These are phyloP conservation scores for Candida mesenterica DNA, from an alignment of 1,139 yeast genomes.

Conservation along the genomic window DNA sequence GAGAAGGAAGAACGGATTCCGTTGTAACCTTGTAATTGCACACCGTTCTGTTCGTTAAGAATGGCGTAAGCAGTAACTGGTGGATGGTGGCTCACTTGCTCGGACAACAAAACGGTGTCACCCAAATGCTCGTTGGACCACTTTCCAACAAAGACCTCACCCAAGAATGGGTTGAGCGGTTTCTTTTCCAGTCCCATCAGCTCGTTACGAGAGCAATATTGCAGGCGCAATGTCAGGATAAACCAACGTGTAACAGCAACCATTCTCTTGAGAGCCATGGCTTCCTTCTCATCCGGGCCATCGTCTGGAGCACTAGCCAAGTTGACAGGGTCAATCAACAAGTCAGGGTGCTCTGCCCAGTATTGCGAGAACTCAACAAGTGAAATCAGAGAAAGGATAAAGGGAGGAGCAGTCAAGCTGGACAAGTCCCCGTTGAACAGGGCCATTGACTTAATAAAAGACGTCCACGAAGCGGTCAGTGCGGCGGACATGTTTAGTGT, in stretches of 20 bases:
- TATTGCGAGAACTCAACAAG: slow-evolving; percentile 88
- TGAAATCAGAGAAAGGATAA: slow-evolving; percentile 87
- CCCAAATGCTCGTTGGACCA: slow-evolving; percentile 64
- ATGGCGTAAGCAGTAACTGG: slow-evolving; percentile 90
- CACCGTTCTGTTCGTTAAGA: slow-evolving; percentile 66
- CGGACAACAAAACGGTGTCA: slow-evolving; percentile 73
- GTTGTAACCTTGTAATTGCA: slow-evolving; percentile 80
- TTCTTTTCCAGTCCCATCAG: slow-evolving; percentile 91
- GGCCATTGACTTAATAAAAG: slow-evolving; percentile 87
- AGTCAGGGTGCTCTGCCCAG: slow-evolving; percentile 89
- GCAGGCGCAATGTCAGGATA: slow-evolving; percentile 85
- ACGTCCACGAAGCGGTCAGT: slow-evolving; percentile 71
- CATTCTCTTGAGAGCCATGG: slow-evolving; percentile 58
- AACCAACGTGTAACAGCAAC: slow-evolving; percentile 88
- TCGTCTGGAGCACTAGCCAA: slow-evolving; percentile 29
- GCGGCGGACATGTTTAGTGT: slow-evolving; percentile 32
- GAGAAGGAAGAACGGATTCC: slow-evolving; percentile 84
- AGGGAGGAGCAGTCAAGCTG: slow-evolving; percentile 96
- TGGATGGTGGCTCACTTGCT: slow-evolving; percentile 95
- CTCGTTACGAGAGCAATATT: slow-evolving; percentile 90
- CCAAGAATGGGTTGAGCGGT: slow-evolving; percentile 91
- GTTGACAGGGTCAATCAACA: slow-evolving; percentile 68
- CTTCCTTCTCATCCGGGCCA: slow-evolving; percentile 37
- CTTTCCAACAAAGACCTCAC: slow-evolving; percentile 87
- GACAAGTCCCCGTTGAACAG: slow-evolving; percentile 93